A percentile compares a stretch with the other conserved stretches of the same genome.
Evolutionary conservation across 371 early-diverging fungal species (phyloP).

Genomic region (Lichtheimia ramosa): DNA sequence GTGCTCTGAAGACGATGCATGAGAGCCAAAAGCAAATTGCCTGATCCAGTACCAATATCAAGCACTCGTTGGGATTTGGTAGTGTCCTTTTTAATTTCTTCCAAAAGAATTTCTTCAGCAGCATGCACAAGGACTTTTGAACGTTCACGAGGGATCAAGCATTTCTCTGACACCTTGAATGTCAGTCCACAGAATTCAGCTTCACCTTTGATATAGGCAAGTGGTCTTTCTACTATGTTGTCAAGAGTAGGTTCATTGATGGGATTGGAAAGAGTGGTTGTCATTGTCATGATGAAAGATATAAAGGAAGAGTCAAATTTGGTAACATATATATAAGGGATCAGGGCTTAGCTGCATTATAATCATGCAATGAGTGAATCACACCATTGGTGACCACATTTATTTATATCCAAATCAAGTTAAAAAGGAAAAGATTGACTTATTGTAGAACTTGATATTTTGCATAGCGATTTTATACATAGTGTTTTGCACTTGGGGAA

Average conservation of each 20-base stretch:
- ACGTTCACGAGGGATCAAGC: constrained; percentile 73
- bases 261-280: no score
- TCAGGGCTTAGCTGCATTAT: no score
- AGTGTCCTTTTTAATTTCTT: background rate
- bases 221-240: constrained; percentile 16
- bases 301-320: no score
- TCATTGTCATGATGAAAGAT: no score
- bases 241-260: no score
- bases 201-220: constrained; percentile 61
- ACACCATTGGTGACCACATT: background rate
- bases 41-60: constrained; percentile 80
- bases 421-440: background rate
- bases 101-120: constrained; percentile 11
- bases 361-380: no score
- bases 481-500: background rate
- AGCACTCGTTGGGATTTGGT: constrained; percentile 32
- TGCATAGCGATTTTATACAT: background rate
- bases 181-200: constrained; percentile 56
- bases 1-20: constrained; percentile 18
- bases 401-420: background rate
- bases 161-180: constrained; percentile 63
- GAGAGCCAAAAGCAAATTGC: constrained; percentile 67
- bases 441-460: background rate
- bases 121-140: constrained; percentile 67
- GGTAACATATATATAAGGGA: no score